These are phyloP conservation scores for Alnus glutinosa DNA, from an alignment of 306 rosid species.

Conservation along the genomic window DNA sequence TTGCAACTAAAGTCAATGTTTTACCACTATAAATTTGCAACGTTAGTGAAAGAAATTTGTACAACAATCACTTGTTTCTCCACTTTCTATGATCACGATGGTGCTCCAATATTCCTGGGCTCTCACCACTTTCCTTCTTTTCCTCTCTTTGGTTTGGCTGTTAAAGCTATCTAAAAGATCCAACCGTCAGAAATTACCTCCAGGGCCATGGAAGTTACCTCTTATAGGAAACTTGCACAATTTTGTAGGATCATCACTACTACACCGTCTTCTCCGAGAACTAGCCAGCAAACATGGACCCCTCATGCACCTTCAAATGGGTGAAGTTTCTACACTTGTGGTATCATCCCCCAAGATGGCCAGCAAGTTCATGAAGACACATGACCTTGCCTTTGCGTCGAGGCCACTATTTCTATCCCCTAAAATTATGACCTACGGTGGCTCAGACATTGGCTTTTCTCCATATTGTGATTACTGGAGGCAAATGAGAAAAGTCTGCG, in stretches of 20 bases:
- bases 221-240: slow-evolving; percentile 32
- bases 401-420: slow-evolving; percentile 34
- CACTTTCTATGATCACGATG: background rate
- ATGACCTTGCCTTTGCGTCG: slow-evolving; percentile 37
- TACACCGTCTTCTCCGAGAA: slow-evolving; percentile 20
- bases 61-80: background rate
- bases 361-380: slow-evolving; percentile 43
- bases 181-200: slow-evolving; percentile 4
- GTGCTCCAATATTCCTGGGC: background rate
- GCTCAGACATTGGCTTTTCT: slow-evolving; percentile 33
- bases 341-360: slow-evolving; percentile 51
- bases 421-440: slow-evolving; percentile 16
- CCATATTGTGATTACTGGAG: slow-evolving; percentile 55
- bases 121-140: background rate
- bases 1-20: too few species aligned
- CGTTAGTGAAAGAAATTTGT: background rate
- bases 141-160: background rate
- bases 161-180: background rate
- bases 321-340: slow-evolving; percentile 39
- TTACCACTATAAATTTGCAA: background rate
- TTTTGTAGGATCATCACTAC: slow-evolving; percentile 13
- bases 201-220: slow-evolving; percentile 34
- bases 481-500: slow-evolving; percentile 51
- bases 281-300: slow-evolving; percentile 46
- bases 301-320: slow-evolving; percentile 47